Evolutionary conservation across 1,284 basidiomycete genomes (phyloP), one percentile per base, ranked within the genome.

Genomic region (Ceratobasidium sp.): DNA sequence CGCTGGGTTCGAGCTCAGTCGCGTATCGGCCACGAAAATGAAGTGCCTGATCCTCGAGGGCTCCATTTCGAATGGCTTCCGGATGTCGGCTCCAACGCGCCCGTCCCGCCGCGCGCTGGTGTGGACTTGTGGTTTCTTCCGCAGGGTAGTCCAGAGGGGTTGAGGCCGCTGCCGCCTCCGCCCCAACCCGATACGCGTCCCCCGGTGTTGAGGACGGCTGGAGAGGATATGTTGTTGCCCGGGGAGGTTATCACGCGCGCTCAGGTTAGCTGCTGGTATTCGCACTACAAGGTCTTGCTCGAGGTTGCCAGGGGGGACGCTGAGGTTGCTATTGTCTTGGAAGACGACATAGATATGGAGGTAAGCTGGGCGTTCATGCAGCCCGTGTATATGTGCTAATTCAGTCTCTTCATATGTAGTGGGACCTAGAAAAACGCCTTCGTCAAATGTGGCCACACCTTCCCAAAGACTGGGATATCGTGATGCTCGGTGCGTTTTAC

Each of bases 201-300:
- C 19, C 66, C 75, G n/a, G 24, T 77, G 9, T 59, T 73, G 45
- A 54, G 64, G 29, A 74, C 63, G 8, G 63, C 67, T 1, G 74
- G 74, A 3, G 65, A 74, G 24, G 65, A 69, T n/a, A 56, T 6
- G 11, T 24, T 74, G 7, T 41, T 67, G 11, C 56, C 53, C 6
- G 29, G 41, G 1, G 59, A 60, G 29, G 45, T 63, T 51, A 85
- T 92, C 63, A 89, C 88, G 0, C 83, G 84, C 53, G 85, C 87
- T 24, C 88, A 90, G 74, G 80, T 93, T 48, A 91, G 91, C 17
- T 92, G 90, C 81, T 95, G 92, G 91, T 85, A 90, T 78, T 93
- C 92, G 0, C 93, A 94, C 81, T 77, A 90, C 24, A 83, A 83
- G 41, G 85, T 88, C 47, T 86, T 94, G 64, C 76, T 79, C 45